Evolutionary conservation across 129 eudicot species (phyloP).

Genomic region (Erigeron canadensis): DNA sequence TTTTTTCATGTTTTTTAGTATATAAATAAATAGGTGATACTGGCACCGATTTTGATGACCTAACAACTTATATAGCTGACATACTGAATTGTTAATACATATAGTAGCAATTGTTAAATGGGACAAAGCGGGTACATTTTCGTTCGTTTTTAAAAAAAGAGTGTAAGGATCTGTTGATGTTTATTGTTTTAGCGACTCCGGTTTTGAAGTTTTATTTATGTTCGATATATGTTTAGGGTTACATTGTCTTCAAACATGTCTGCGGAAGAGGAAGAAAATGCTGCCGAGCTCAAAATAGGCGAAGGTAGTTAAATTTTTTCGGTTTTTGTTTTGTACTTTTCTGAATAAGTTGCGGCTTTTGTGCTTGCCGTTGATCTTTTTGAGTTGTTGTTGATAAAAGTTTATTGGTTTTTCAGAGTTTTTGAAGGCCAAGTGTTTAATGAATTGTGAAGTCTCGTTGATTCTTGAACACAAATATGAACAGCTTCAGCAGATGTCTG

Average conservation of each 20-base stretch:
- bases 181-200: not conserved
- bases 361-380: not conserved
- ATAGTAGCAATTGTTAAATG: no score
- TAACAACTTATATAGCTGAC: no score
- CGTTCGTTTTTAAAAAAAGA: no score
- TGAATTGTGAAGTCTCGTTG: conserved; percentile 91
- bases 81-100: no score
- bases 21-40: no score
- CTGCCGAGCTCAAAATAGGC: conserved; percentile 92
- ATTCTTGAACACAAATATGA: conserved; percentile 88
- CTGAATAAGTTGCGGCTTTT: not conserved
- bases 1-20: no score
- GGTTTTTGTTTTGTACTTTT: not conserved
- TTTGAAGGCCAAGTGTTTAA: conserved; percentile 93
- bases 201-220: not conserved
- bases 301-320: conserved; percentile 50
- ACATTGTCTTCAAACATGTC: conserved; percentile 48
- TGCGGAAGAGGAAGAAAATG: conserved; percentile 94
- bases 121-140: no score
- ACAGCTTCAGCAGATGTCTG: conserved; percentile 90
- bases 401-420: conserved; percentile 50
- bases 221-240: conserved; percentile 21
- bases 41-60: no score
- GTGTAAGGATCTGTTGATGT: no score
- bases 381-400: not conserved